phyloP scores from a whole-genome alignment of 139 green algal genomes.

The Picochlorum sp. region DNA sequence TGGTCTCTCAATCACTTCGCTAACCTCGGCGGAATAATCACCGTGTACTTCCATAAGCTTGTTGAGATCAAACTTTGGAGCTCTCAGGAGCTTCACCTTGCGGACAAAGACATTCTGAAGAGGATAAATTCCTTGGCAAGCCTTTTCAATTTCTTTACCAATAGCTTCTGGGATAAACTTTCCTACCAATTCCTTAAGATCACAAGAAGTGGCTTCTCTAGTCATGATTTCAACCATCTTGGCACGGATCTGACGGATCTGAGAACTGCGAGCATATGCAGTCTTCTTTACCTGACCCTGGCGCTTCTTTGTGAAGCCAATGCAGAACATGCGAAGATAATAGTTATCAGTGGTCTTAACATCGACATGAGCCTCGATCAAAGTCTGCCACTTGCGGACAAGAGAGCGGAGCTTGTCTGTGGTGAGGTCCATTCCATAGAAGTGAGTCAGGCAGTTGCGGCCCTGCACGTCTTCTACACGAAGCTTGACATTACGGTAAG shows the following conservation, averaged over 20 bases:
- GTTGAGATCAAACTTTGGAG: constrained; percentile 95
- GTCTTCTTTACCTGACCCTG: constrained; percentile 88
- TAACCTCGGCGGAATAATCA: constrained; percentile 70
- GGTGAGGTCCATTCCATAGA: constrained; percentile 98
- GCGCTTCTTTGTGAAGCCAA: constrained; percentile 97
- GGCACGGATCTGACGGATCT: constrained; percentile 81
- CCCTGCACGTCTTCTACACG: constrained; percentile 94
- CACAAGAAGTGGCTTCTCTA: constrained; percentile 76
- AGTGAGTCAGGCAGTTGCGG: constrained; percentile 95
- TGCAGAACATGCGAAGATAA: constrained; percentile 92
- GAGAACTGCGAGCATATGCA: constrained; percentile 83
- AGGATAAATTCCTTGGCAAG: constrained; percentile 82
- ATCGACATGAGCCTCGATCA: constrained; percentile 97
- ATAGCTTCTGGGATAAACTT: constrained; percentile 99
- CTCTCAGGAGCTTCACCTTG: constrained; percentile 98
- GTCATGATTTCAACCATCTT: constrained; percentile 99
- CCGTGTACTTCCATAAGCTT: constrained; percentile 99
- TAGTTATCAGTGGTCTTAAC: constrained; percentile 99
- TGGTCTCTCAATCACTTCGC: constrained; percentile 32
- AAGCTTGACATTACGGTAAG: constrained; percentile 95
- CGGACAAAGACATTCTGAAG: constrained; percentile 91
- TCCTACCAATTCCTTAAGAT: constrained; percentile 97
- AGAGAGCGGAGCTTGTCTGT: constrained; percentile 98
- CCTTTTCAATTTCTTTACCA: constrained; percentile 97
- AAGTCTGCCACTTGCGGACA: constrained; percentile 98